Conservation (phyloP, 2,329 filamentous ascomycete species). For the Penicillium sp. region DNA sequence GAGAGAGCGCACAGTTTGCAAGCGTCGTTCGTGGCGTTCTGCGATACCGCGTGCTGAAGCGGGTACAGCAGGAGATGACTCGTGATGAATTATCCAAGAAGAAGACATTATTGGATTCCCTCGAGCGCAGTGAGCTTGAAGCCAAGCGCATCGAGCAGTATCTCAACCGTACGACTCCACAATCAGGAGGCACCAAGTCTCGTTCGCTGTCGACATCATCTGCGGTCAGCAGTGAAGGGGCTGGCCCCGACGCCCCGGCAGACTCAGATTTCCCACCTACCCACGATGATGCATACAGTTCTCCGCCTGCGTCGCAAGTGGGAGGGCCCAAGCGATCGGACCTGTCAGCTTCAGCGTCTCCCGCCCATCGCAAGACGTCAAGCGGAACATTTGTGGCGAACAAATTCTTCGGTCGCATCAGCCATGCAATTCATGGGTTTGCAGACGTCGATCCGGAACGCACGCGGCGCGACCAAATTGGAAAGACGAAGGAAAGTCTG, state of each 20-base stretch:
- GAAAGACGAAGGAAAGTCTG: slow-evolving; percentile 90
- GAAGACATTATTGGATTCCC: slow-evolving; percentile 73
- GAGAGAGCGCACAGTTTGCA: slow-evolving; percentile 95
- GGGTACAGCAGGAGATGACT: slow-evolving; percentile 97
- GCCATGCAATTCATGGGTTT: slow-evolving; percentile 93
- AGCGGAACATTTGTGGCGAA: slow-evolving; percentile 91
- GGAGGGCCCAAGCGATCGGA: slow-evolving; percentile 50
- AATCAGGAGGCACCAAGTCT: slow-evolving; percentile 49
- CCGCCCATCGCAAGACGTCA: slow-evolving; percentile 73
- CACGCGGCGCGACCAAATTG: slow-evolving; percentile 87
- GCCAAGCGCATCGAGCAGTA: slow-evolving; percentile 93
- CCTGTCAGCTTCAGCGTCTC: slow-evolving; percentile 30
- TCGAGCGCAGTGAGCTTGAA: slow-evolving; percentile 93
- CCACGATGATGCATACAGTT: slow-evolving; percentile 68
- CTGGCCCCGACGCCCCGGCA: slow-evolving; percentile 72
- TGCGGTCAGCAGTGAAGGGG: slow-evolving; percentile 51
- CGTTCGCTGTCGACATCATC: slow-evolving; percentile 66
- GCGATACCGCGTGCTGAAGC: slow-evolving; percentile 86
- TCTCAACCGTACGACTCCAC: slow-evolving; percentile 63
- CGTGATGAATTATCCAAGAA: slow-evolving; percentile 91
- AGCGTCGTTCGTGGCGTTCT: slow-evolving; percentile 88
- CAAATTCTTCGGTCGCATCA: slow-evolving; percentile 91
- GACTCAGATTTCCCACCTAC: slow-evolving; percentile 96
- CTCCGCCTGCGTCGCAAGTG: slow-evolving; percentile 74
- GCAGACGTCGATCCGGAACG: slow-evolving; percentile 95